Conservation (phyloP, 2,329 filamentous ascomycete species). For the Fusarium marasasianum region DNA sequence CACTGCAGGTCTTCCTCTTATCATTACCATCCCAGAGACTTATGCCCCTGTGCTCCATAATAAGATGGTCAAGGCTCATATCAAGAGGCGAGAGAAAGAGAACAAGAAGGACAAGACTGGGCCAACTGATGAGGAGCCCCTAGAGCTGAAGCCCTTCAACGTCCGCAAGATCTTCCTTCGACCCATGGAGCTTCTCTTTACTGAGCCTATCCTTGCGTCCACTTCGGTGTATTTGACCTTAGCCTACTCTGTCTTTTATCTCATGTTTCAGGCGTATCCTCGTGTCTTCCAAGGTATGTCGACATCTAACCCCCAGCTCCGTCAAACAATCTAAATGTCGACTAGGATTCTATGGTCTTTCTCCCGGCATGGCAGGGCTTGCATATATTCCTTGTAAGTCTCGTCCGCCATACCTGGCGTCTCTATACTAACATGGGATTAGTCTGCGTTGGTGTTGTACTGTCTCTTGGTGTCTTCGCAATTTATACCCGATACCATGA, state of each 20-base stretch:
- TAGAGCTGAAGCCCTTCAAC: constrained; percentile 49
- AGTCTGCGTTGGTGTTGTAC: constrained; percentile 41
- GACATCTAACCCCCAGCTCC: neutral
- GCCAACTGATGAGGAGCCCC: constrained; percentile 49
- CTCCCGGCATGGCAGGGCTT: constrained; percentile 56
- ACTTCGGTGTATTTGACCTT: constrained; percentile 61
- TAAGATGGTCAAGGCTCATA: constrained; percentile 57
- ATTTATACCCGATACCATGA: constrained; percentile 45
- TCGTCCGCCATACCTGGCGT: neutral
- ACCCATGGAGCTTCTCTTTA: constrained; percentile 58
- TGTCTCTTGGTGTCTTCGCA: constrained; percentile 37
- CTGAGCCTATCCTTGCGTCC: constrained; percentile 60
- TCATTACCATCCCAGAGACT: constrained; percentile 55
- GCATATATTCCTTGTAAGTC: constrained; percentile 59
- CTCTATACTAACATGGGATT: neutral
- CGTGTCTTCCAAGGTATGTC: constrained; percentile 54
- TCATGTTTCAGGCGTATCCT: constrained; percentile 62
- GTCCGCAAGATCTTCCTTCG: constrained; percentile 59
- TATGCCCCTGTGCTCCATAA: constrained; percentile 62
- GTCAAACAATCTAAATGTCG: neutral
- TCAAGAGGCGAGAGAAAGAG: constrained; percentile 55
- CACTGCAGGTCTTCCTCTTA: constrained; percentile 42
- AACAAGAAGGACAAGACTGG: constrained; percentile 53
- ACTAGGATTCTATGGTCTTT: constrained; percentile 53
- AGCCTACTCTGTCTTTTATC: constrained; percentile 61